phyloP scores from a whole-genome alignment of 2,329 filamentous ascomycete species.

The Fusarium xyrophilum region DNA sequence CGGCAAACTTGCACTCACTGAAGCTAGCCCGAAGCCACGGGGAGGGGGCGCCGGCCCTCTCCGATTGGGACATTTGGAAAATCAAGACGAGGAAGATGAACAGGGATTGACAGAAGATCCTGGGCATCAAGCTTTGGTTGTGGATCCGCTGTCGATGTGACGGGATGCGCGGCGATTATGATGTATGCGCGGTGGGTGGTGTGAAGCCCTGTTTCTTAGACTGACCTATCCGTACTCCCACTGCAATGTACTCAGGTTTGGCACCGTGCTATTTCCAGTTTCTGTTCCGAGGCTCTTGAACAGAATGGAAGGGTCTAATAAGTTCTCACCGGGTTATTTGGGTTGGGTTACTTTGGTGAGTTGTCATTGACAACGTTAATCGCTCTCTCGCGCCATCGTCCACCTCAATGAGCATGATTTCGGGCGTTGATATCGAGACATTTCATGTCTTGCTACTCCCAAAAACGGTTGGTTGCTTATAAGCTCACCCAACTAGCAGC shows the following conservation, averaged over 20 bases:
- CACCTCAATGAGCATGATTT: slow-evolving; percentile 31
- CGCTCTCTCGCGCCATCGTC: slow-evolving; percentile 32
- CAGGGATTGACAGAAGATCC: slow-evolving; percentile 20
- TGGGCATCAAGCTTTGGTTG: slow-evolving; percentile 33
- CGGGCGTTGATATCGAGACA: slow-evolving; percentile 5
- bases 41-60: slow-evolving; percentile 1
- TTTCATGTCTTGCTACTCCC: slow-evolving; percentile 1
- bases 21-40: slow-evolving; percentile 19
- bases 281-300: neutral
- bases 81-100: neutral
- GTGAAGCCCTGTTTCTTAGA: slow-evolving; percentile 34
- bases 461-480: slow-evolving; percentile 8
- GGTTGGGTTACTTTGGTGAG: slow-evolving; percentile 35
- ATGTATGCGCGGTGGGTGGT: slow-evolving; percentile 3
- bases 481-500: neutral
- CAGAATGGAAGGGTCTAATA: neutral
- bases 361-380: slow-evolving; percentile 18
- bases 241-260: neutral
- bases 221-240: neutral
- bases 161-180: slow-evolving; percentile 20
- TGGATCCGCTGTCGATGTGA: slow-evolving; percentile 32
- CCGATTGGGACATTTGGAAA: slow-evolving; percentile 21
- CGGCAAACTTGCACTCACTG: neutral
- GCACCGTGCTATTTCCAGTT: slow-evolving; percentile 9
- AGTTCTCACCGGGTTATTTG: slow-evolving; percentile 29